Evolutionary conservation across 2,329 filamentous ascomycete genomes (phyloP).

Genomic region (Cercospora beticola): DNA sequence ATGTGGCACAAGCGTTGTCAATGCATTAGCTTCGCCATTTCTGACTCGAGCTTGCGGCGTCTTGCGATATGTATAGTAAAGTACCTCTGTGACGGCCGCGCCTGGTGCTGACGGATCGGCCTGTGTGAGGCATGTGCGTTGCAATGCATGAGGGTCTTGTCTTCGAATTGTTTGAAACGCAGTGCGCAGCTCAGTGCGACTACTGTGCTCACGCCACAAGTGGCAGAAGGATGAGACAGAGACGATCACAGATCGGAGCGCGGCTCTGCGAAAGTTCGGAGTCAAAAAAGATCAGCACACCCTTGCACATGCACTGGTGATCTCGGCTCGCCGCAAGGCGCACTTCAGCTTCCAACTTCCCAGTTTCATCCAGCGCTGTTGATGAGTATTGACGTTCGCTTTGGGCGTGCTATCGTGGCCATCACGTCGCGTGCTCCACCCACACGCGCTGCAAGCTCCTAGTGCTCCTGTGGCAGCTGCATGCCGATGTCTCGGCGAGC

Average conservation of each 20-base stretch:
- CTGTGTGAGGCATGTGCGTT: not conserved
- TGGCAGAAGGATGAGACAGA: not conserved
- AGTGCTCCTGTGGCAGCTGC: not conserved
- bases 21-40: not conserved
- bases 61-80: not conserved
- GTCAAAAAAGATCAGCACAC: not conserved
- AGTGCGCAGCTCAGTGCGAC: not conserved
- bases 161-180: not conserved
- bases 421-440: conserved; percentile 4
- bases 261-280: conserved; percentile 1
- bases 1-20: not conserved
- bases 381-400: not conserved
- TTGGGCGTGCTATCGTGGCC: not conserved
- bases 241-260: not conserved
- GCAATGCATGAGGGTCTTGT: not conserved
- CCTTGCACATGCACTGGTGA: conserved; percentile 1
- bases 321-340: not conserved
- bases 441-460: conserved; percentile 1
- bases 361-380: not conserved
- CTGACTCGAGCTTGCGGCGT: not conserved
- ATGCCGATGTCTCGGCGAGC: not conserved
- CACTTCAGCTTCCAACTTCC: conserved; percentile 9
- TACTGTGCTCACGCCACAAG: not conserved
- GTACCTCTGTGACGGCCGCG: not conserved
- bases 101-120: not conserved